Conservation (phyloP, 257 asterid genomes). For the Solanum corneliomulleri region DNA sequence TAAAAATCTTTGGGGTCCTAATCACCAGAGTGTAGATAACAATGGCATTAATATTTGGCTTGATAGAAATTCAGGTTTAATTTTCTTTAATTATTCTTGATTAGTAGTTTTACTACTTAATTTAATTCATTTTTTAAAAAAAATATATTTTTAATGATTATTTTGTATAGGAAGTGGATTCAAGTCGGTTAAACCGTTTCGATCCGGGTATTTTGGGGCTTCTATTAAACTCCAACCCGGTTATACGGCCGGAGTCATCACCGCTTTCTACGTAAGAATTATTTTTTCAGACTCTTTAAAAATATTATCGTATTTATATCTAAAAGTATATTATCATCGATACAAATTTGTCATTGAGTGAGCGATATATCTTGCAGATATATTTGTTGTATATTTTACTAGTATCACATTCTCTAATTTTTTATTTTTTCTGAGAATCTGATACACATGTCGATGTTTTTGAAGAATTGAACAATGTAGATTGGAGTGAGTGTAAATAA, state of each 20-base stretch:
- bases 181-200: constrained; percentile 86
- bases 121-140: neutral
- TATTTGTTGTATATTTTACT: neutral
- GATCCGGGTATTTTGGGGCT: constrained; percentile 90
- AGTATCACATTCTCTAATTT: neutral
- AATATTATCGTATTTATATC: neutral
- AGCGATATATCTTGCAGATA: neutral
- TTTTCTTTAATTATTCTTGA: neutral
- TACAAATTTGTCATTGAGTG: neutral
- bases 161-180: constrained; percentile 72
- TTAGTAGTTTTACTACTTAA: neutral
- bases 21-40: constrained; percentile 45
- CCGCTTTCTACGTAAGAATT: constrained; percentile 75
- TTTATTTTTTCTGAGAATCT: neutral
- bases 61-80: constrained; percentile 56
- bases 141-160: neutral
- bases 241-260: constrained; percentile 94
- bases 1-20: constrained; percentile 67
- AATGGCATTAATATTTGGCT: constrained; percentile 83
- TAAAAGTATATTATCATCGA: neutral
- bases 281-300: neutral
- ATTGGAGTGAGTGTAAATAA: neutral
- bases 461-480: neutral
- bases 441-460: neutral
- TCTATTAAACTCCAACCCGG: constrained; percentile 87